Percentiles rank a stretch among this genome's conserved stretches.
phyloP scores from a whole-genome alignment of 169 alveolate genomes.

The Cyclospora cayetanensis region DNA sequence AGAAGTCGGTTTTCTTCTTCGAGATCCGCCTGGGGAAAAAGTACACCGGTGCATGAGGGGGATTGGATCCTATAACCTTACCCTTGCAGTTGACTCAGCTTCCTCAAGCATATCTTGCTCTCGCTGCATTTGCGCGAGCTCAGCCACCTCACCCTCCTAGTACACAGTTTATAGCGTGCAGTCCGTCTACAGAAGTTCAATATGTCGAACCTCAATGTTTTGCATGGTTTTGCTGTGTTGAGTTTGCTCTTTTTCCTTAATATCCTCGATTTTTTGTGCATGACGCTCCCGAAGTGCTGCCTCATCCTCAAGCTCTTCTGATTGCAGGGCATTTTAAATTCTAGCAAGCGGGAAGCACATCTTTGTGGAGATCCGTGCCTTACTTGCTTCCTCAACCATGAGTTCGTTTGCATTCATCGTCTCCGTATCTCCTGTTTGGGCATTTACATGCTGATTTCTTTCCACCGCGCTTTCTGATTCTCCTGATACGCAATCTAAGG shows the following conservation, averaged over 20 bases:
- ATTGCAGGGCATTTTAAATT: not conserved
- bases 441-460: not conserved
- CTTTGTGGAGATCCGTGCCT: not conserved
- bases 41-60: not conserved
- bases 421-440: not conserved
- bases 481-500: constrained; percentile 40
- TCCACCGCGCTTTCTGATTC: not conserved
- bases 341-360: not conserved
- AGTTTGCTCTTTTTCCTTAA: not conserved
- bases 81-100: constrained; percentile 28
- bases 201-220: constrained; percentile 13
- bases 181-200: not conserved
- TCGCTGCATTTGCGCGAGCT: not conserved
- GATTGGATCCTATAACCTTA: not conserved
- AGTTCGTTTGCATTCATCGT: constrained; percentile 35
- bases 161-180: no score
- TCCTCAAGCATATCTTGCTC: constrained; percentile 16
- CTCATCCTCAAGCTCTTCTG: constrained; percentile 36
- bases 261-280: constrained; percentile 33
- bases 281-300: not conserved
- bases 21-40: not conserved
- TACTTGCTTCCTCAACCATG: constrained; percentile 19
- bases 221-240: not conserved
- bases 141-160: not conserved
- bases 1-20: constrained; percentile 29